Conservation (phyloP, 164 flowering plant genomes). For the Aristolochia fimbriata region DNA sequence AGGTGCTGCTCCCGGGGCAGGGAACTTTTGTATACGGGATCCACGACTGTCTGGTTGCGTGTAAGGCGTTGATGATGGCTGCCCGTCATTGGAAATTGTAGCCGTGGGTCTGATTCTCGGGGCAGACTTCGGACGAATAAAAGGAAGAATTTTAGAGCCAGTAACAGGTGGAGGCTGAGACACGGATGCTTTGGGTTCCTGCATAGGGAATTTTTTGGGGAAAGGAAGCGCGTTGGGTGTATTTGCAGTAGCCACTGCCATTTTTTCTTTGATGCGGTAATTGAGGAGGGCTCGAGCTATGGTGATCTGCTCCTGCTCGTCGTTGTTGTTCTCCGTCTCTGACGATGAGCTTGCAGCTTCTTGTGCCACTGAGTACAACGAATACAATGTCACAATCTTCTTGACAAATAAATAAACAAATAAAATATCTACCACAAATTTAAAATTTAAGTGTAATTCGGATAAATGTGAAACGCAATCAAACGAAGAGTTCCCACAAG, state of each 20-base stretch:
- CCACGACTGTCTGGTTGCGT: slow-evolving; percentile 26
- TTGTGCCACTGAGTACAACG: slow-evolving; percentile 53
- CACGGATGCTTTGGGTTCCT: slow-evolving; percentile 43
- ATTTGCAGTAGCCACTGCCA: slow-evolving; percentile 28
- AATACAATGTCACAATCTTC: background rate
- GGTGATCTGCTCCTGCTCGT: slow-evolving; percentile 83
- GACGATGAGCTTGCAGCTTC: slow-evolving; percentile 56
- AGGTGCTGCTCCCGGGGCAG: slow-evolving; percentile 55
- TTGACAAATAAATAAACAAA: too few species aligned
- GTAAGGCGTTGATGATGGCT: slow-evolving; percentile 13
- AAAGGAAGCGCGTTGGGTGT: slow-evolving; percentile 35
- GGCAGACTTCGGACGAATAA: slow-evolving; percentile 51
- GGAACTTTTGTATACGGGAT: slow-evolving; percentile 38
- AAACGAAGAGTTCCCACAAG: too few species aligned
- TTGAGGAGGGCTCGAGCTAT: slow-evolving; percentile 79
- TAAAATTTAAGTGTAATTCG: too few species aligned
- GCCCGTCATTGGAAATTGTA: slow-evolving; percentile 14
- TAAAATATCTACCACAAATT: too few species aligned
- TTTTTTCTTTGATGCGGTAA: slow-evolving; percentile 61
- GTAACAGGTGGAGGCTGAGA: slow-evolving; percentile 47
- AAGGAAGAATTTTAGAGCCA: slow-evolving; percentile 80
- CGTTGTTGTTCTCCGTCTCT: slow-evolving; percentile 47
- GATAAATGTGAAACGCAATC: too few species aligned
- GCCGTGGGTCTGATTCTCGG: slow-evolving; percentile 27
- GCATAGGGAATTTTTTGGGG: slow-evolving; percentile 41